Conservation (phyloP, 2,329 filamentous ascomycete genomes). For the Alternaria burnsii region DNA sequence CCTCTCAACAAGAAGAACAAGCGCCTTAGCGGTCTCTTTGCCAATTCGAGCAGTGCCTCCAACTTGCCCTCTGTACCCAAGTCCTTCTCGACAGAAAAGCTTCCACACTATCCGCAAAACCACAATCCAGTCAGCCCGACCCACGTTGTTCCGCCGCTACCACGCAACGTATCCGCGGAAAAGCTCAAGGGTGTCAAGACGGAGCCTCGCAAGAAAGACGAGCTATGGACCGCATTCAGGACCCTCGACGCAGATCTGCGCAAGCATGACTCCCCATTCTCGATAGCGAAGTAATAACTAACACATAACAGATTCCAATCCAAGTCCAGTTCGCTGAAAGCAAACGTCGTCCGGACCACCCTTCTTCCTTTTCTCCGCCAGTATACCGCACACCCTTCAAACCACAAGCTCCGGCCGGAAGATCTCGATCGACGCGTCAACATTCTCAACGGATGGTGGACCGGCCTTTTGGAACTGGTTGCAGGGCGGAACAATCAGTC, state of each 20-base stretch:
- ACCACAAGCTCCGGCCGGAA: constrained; percentile 72
- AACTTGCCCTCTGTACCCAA: constrained; percentile 55
- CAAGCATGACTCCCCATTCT: constrained; percentile 58
- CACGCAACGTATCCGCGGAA: constrained; percentile 53
- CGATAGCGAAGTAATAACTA: not conserved
- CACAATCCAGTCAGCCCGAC: constrained; percentile 45
- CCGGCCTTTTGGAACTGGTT: constrained; percentile 79
- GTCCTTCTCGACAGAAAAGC: constrained; percentile 59
- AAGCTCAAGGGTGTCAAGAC: constrained; percentile 50
- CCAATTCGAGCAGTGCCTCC: constrained; percentile 38
- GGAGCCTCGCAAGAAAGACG: constrained; percentile 68
- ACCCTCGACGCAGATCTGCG: constrained; percentile 73
- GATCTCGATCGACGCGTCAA: constrained; percentile 81
- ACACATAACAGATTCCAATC: constrained; percentile 66
- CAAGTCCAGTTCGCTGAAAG: constrained; percentile 77
- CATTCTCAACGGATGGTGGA: constrained; percentile 93
- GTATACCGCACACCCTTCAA: constrained; percentile 73
- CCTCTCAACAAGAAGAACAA: constrained; percentile 49
- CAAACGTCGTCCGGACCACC: constrained; percentile 74
- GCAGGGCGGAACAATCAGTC: constrained; percentile 78
- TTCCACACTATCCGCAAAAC: constrained; percentile 50
- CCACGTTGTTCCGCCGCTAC: constrained; percentile 53
- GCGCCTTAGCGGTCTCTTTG: constrained; percentile 46
- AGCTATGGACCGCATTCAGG: constrained; percentile 73
- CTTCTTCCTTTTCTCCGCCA: constrained; percentile 80